Conservation (phyloP, 805 yeast species). For the Lachancea fermentati region DNA sequence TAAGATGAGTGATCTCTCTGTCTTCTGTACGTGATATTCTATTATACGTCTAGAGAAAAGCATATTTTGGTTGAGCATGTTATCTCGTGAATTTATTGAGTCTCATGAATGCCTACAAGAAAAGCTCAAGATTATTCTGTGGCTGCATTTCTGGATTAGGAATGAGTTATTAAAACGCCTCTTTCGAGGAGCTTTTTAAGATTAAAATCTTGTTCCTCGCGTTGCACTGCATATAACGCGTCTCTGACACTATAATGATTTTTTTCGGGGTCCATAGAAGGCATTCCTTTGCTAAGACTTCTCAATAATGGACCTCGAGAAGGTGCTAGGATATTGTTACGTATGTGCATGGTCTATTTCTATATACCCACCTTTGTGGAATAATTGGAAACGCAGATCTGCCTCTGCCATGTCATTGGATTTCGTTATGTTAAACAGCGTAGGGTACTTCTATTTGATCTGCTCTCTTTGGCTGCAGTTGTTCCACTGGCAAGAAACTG, state of each 20-base stretch:
- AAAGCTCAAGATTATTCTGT: no score
- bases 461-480: constrained; percentile 40
- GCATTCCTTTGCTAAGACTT: not conserved
- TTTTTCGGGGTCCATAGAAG: not conserved
- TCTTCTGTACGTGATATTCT: no score
- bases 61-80: no score
- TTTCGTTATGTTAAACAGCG: constrained; percentile 39
- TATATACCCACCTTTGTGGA: constrained; percentile 43
- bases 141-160: no score
- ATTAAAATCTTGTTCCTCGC: no score
- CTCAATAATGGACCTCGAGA: constrained; percentile 11
- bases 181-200: no score
- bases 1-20: not conserved
- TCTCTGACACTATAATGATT: not conserved
- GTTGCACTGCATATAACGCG: no score
- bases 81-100: no score
- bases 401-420: constrained; percentile 49
- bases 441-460: constrained; percentile 43
- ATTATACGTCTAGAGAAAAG: no score
- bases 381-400: constrained; percentile 37
- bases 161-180: no score
- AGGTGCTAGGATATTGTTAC: constrained; percentile 33
- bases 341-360: constrained; percentile 43
- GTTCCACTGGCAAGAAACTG: constrained; percentile 31
- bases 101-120: no score